A percentile compares a stretch with the other conserved stretches of the same genome.
These are phyloP conservation scores for Haematococcus sp. DNA, from an alignment of 139 green algal species.

Conservation along the genomic window DNA sequence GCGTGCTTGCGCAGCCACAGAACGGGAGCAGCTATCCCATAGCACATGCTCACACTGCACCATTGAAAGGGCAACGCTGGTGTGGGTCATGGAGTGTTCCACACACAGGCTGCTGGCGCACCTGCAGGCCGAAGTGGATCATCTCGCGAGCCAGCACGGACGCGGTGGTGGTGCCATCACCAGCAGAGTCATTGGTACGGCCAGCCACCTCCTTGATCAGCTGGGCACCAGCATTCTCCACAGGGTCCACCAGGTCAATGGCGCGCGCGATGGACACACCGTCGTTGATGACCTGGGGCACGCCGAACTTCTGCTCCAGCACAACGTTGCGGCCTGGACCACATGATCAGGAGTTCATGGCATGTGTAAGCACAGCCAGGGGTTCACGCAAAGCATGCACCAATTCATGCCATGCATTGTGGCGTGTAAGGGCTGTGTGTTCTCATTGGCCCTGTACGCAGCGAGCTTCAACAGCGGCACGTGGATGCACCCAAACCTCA, in stretches of 20 bases:
- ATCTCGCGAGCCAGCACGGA: constrained; percentile 92
- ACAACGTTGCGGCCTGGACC: constrained; percentile 94
- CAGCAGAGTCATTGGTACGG: constrained; percentile 93
- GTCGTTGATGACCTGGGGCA: constrained; percentile 98
- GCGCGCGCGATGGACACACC: constrained; percentile 95
- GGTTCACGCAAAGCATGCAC: not conserved
- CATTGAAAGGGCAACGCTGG: too few relatives aligned
- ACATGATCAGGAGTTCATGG: not conserved
- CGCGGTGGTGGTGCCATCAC: constrained; percentile 97
- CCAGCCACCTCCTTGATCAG: constrained; percentile 98
- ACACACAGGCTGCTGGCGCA: too few relatives aligned
- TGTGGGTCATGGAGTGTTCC: too few relatives aligned
- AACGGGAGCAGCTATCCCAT: too few relatives aligned
- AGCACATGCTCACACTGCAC: too few relatives aligned
- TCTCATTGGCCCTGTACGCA: too few relatives aligned
- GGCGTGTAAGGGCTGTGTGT: too few relatives aligned
- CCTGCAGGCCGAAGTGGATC: constrained; percentile 89
- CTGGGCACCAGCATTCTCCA: constrained; percentile 96
- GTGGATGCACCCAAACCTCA: too few relatives aligned
- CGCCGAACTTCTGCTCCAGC: constrained; percentile 91
- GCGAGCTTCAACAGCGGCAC: too few relatives aligned
- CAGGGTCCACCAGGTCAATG: constrained; percentile 91
- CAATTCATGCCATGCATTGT: too few relatives aligned
- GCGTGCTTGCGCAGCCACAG: too few relatives aligned
- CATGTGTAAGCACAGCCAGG: not conserved